phyloP scores from a whole-genome alignment of 345 rosid species.

The Balakata baccata region DNA sequence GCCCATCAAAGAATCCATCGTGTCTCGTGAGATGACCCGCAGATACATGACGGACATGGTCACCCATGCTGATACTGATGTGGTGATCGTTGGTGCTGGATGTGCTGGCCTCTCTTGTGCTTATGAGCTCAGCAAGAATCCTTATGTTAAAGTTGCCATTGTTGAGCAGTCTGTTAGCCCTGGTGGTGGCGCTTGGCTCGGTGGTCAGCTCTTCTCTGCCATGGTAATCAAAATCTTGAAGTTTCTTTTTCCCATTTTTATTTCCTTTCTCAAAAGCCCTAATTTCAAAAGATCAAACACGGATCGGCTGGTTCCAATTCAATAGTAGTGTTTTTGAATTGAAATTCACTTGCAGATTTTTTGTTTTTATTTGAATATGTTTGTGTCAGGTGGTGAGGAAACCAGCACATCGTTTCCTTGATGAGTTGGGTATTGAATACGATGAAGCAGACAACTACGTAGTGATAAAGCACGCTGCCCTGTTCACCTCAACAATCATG shows the following conservation, averaged over 20 bases:
- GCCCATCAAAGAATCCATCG: constrained; percentile 62
- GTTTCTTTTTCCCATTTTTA: neutral
- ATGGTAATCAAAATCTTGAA: constrained; percentile 36
- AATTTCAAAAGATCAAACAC: no score
- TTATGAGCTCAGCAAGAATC: constrained; percentile 74
- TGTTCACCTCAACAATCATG: constrained; percentile 96
- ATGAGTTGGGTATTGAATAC: constrained; percentile 71
- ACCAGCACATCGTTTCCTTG: constrained; percentile 82
- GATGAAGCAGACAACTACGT: constrained; percentile 85
- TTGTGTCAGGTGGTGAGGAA: constrained; percentile 79
- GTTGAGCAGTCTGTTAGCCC: constrained; percentile 78
- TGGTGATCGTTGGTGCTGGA: constrained; percentile 69
- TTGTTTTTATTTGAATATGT: no score
- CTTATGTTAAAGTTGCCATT: constrained; percentile 55
- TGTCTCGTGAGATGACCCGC: constrained; percentile 67
- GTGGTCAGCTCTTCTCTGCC: constrained; percentile 79
- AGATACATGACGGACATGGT: constrained; percentile 77
- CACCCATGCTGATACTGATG: constrained; percentile 66
- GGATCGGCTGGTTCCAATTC: no score
- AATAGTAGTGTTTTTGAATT: no score
- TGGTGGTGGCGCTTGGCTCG: constrained; percentile 80
- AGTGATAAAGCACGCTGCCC: constrained; percentile 83
- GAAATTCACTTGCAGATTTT: no score
- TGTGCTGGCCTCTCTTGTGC: constrained; percentile 68
- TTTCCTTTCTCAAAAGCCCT: neutral